Evolutionary conservation across 106 monocot species (phyloP), one percentile per base, ranked within the genome.

Genomic region (Gastrodia elata): DNA sequence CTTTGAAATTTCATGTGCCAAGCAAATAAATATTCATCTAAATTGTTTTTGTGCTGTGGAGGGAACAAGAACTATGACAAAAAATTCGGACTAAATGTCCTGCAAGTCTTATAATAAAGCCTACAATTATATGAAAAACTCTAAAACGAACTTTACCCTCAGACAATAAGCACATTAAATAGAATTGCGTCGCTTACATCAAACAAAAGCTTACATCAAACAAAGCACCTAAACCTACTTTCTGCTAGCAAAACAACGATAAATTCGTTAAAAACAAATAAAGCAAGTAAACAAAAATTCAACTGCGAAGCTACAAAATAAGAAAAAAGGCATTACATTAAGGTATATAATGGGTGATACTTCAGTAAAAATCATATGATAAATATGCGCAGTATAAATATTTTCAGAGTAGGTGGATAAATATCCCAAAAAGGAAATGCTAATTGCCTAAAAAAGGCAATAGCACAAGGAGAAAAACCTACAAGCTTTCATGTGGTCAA

Each of bases 391-490:
- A n/a, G n/a, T n/a, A n/a, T n/a, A n/a, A n/a, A n/a, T n/a, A n/a
- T n/a, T n/a, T n/a, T n/a, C n/a, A n/a, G n/a, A n/a, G n/a, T n/a
- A n/a, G n/a, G n/a, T n/a, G n/a, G n/a, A n/a, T n/a, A n/a, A n/a
- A n/a, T n/a, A n/a, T n/a, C n/a, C n/a, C n/a, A n/a, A n/a, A n/a
- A n/a, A n/a, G n/a, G n/a, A n/a, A n/a, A n/a, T n/a, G n/a, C n/a
- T n/a, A n/a, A n/a, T n/a, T n/a, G n/a, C n/a, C n/a, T n/a, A n/a
- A n/a, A n/a, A n/a, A n/a, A n/a, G 32, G 61, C 67, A 69, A 69
- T 6, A 69, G 11, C 22, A 25, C 69, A n/a, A 40, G 40, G 69
- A 69, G 2, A 39, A 69, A n/a, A 39, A 69, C 18, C 69, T 69
- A 40, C 38, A 69, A 25, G 40, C 5, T 69, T 40, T 26, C 39